phyloP scores from a whole-genome alignment of 306 rosid genomes.

The Cajanus cajan region DNA sequence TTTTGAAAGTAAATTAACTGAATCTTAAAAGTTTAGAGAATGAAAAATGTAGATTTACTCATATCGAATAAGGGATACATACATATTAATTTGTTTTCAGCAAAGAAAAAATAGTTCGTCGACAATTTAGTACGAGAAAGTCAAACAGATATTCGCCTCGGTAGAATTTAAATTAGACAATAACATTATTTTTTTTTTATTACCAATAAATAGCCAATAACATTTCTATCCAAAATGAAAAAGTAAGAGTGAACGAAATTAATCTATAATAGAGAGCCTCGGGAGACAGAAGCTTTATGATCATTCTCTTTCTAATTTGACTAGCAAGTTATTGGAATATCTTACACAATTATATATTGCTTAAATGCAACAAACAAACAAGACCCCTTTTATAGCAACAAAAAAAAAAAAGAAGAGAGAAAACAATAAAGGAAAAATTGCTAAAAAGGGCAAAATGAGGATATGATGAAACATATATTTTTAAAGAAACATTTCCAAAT shows the following conservation, averaged over 20 bases:
- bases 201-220: too few relatives aligned
- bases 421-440: not conserved
- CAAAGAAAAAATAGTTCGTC: too few relatives aligned
- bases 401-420: not conserved
- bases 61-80: too few relatives aligned
- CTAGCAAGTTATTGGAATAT: constrained; percentile 27
- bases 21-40: too few relatives aligned
- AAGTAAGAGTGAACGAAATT: not conserved
- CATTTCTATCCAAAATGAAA: too few relatives aligned
- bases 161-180: too few relatives aligned
- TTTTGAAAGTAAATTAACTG: too few relatives aligned
- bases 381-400: not conserved
- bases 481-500: not conserved
- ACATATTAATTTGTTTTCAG: too few relatives aligned
- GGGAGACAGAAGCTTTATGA: constrained; percentile 7
- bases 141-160: too few relatives aligned
- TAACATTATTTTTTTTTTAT: too few relatives aligned
- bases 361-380: constrained; percentile 6
- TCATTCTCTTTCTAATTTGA: constrained; percentile 29
- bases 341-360: constrained; percentile 29
- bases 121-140: too few relatives aligned
- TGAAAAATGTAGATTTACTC: too few relatives aligned
- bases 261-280: not conserved
- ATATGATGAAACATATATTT: not conserved
- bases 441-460: constrained; percentile 13